These are phyloP conservation scores for Lyophyllum atratum DNA, from an alignment of 768 basidiomycete genomes.

Conservation along the genomic window DNA sequence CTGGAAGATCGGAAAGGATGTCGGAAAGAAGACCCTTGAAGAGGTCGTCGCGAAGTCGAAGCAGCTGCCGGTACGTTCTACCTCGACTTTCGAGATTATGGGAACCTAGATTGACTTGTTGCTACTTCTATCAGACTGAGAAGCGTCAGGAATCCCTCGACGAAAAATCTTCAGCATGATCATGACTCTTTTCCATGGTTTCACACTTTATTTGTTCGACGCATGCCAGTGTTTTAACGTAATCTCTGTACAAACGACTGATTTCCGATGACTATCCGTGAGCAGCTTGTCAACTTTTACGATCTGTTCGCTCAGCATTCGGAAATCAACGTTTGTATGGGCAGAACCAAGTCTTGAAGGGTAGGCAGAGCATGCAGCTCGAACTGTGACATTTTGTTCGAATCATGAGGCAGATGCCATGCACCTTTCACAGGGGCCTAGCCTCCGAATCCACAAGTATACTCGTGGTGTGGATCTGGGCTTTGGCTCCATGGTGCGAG, in stretches of 20 bases:
- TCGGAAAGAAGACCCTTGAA: constrained; percentile 62
- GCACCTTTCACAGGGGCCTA: too few species aligned
- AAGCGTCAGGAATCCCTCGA: constrained; percentile 10
- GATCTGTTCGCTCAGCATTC: too few species aligned
- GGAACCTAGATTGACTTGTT: too few species aligned
- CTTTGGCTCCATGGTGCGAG: too few species aligned
- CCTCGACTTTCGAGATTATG: neutral
- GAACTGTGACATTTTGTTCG: too few species aligned
- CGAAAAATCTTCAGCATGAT: constrained; percentile 13
- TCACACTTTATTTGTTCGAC: neutral
- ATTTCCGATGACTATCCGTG: neutral
- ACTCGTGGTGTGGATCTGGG: too few species aligned
- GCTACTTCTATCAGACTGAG: constrained; percentile 4
- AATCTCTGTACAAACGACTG: neutral
- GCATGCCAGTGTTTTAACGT: neutral
- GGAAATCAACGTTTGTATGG: too few species aligned
- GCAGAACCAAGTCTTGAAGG: too few species aligned
- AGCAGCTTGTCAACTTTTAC: too few species aligned
- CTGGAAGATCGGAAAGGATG: constrained; percentile 64
- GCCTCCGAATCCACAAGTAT: too few species aligned
- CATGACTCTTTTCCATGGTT: neutral
- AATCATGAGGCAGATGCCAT: too few species aligned
- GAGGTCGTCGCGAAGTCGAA: constrained; percentile 44
- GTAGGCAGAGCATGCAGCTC: too few species aligned
- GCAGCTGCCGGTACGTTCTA: constrained; percentile 6